Conservation (phyloP, 1,139 yeast genomes). For the Trichomonascaceae sp. region DNA sequence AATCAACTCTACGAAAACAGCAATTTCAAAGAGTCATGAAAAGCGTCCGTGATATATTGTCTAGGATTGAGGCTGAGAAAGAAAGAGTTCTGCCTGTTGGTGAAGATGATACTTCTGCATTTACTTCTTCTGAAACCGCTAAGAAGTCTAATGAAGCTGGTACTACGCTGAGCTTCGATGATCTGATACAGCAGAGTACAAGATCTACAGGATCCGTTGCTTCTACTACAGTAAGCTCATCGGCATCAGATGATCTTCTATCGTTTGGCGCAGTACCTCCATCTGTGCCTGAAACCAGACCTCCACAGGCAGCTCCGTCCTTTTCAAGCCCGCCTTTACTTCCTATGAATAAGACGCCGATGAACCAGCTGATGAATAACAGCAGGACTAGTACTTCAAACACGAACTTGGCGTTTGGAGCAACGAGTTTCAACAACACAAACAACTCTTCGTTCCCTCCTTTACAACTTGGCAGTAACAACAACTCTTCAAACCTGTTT, state of each 20-base stretch:
- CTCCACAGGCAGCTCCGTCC: background rate
- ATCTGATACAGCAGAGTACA: slow-evolving; percentile 3
- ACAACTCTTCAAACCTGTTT: background rate
- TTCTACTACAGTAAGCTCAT: background rate
- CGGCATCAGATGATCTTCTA: slow-evolving; percentile 1
- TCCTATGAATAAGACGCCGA: slow-evolving; percentile 7
- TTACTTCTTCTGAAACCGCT: background rate
- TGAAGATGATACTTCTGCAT: slow-evolving; percentile 9
- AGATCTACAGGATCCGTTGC: background rate
- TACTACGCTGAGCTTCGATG: slow-evolving; percentile 3
- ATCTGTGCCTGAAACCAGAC: background rate
- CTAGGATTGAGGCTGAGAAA: slow-evolving; percentile 24
- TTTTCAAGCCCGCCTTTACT: background rate
- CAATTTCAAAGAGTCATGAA: slow-evolving; percentile 38
- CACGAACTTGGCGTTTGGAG: background rate
- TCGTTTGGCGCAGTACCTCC: slow-evolving; percentile 1
- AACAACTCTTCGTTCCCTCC: background rate
- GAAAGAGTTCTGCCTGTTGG: slow-evolving; percentile 20
- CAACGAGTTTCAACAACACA: background rate
- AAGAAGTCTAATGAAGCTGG: background rate
- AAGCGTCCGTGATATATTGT: slow-evolving; percentile 19
- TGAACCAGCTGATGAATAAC: slow-evolving; percentile 2
- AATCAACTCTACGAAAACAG: slow-evolving; percentile 37
- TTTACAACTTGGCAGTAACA: background rate
- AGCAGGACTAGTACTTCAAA: background rate